Evolutionary conservation across 805 yeast genomes (phyloP).

Genomic region (Wickerhamiella vanderwaltii): DNA sequence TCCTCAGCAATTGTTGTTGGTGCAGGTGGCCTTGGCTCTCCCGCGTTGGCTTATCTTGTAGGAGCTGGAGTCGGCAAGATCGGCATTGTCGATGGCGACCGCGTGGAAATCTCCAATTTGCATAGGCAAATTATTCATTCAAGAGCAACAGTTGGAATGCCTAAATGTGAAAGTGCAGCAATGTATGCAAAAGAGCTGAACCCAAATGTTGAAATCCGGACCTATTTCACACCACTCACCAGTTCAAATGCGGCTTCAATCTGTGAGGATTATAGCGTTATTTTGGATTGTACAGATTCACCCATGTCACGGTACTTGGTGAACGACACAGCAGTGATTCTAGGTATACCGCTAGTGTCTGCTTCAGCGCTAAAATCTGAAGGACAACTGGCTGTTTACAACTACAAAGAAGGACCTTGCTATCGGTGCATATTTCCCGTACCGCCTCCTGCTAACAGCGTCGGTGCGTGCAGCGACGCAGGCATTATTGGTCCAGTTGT

Average conservation of each 20-base stretch:
- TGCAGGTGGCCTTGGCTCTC: conserved; percentile 95
- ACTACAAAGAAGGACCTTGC: conserved; percentile 73
- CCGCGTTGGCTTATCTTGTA: conserved; percentile 69
- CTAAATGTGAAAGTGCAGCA: conserved; percentile 73
- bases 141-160: conserved; percentile 49
- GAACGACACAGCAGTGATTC: conserved; percentile 66
- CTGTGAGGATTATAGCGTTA: conserved; percentile 53
- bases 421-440: conserved; percentile 85
- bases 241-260: conserved; percentile 51
- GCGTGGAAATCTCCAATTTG: conserved; percentile 71
- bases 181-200: conserved; percentile 42
- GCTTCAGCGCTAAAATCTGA: conserved; percentile 88
- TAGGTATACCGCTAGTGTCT: conserved; percentile 63
- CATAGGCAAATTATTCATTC: conserved; percentile 83
- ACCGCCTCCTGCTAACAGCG: conserved; percentile 77
- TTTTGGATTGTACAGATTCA: conserved; percentile 90
- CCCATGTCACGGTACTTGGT: conserved; percentile 79
- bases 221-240: conserved; percentile 30
- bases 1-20: conserved; percentile 70
- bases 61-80: conserved; percentile 77
- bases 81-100: conserved; percentile 81
- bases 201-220: conserved; percentile 47
- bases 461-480: conserved; percentile 80
- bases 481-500: conserved; percentile 96
- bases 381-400: conserved; percentile 74